Base-by-base conservation (phyloP, 352 stramenopile genomes). In the Blastocystis sp. region DNA sequence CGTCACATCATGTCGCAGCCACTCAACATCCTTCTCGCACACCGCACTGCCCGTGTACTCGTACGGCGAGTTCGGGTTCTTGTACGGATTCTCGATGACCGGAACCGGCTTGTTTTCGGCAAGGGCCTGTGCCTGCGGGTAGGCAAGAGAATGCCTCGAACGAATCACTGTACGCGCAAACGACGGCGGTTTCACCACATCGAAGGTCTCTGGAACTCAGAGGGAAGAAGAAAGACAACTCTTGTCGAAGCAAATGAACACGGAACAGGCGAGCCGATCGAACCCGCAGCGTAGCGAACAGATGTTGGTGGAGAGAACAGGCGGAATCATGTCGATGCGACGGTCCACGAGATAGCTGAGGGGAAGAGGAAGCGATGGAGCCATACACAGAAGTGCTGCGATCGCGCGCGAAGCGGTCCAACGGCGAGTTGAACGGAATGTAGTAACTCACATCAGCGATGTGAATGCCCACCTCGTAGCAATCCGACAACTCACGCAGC, bases 361-460 rank as follows among this genome's bases (percentile, higher is more conserved):
- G n/a, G n/a, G n/a, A n/a, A 64, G 21, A 64, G 21, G n/a, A 64
- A 64, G 21, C 21, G 21, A 64, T n/a, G n/a, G 21, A 64, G 21
- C 21, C n/a, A 64, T 64, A 87, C 11, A 87, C 77, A 1, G 59
- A 76, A 11, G 77, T 87, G 1, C n/a, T 38, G 19, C 77, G 62
- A 52, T 77, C 34, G 19, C 54, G 62, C 38, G 77, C 77, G 40
- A 77, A 60, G 34, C 62, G 65, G 24, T 87, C 77, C 14, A 87
- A 7, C 28, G 77, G 11, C 0, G 77, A 87, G 42, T 87, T 78
- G 52, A 42, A 17, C 21, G 62, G 57, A 45, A 87, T 28, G 52
- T 87, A 87, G 48, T 78, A 78, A 48, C 48, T 38, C 11, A 87
- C 77, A 43, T 87, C 77, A 7, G 77, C 77, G 7, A 87, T 87